Percentiles rank a stretch among this genome's conserved stretches.
Evolutionary conservation across 23 red algal species (phyloP).

Genomic region (Gracilaria vermiculophylla): DNA sequence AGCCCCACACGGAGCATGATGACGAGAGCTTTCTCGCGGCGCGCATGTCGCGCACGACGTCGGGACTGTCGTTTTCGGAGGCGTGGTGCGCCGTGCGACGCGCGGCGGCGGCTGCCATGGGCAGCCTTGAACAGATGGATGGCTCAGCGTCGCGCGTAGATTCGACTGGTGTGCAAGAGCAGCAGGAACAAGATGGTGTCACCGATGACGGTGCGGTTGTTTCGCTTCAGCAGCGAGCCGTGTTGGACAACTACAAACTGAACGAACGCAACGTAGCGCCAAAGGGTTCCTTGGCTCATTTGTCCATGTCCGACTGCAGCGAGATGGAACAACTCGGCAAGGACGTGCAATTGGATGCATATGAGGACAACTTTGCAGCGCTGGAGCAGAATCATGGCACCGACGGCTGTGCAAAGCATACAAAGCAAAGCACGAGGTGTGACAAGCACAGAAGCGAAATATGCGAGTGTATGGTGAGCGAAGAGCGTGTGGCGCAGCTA

Average conservation of each 20-base stretch:
- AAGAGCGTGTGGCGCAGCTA: neutral
- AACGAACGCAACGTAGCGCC: neutral
- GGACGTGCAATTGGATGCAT: neutral
- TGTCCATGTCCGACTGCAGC: neutral
- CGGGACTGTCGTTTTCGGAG: conserved; percentile 11
- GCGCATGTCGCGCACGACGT: neutral
- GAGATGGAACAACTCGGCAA: conserved; percentile 1
- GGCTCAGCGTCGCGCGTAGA: neutral
- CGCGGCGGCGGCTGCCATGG: conserved; percentile 16
- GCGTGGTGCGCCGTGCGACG: conserved; percentile 32
- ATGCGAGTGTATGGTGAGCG: neutral
- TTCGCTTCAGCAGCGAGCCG: neutral
- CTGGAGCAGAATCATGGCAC: neutral
- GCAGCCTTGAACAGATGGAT: conserved; percentile 10
- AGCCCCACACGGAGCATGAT: neutral
- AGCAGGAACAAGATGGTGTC: neutral
- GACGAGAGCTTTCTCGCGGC: neutral
- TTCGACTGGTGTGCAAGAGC: neutral
- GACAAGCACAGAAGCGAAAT: neutral
- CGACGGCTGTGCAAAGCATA: neutral
- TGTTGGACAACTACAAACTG: neutral
- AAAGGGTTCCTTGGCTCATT: neutral
- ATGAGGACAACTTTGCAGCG: neutral
- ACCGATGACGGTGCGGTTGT: neutral
- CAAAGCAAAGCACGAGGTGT: neutral